Evolutionary conservation across 2,329 filamentous ascomycete genomes (phyloP).

Genomic region (Fusarium tanahbumbuense): DNA sequence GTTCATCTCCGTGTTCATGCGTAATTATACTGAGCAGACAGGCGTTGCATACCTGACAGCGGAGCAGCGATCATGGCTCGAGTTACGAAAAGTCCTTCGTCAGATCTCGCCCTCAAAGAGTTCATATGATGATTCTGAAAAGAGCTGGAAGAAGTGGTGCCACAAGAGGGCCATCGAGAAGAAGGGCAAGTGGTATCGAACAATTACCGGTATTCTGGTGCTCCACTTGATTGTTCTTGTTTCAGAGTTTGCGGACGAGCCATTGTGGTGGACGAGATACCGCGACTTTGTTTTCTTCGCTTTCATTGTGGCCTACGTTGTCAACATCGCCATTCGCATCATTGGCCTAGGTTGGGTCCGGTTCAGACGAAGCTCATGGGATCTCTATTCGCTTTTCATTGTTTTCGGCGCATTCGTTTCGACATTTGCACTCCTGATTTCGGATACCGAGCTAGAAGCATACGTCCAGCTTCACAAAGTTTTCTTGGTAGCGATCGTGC

Average conservation of each 20-base stretch:
- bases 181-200: slow-evolving; percentile 88
- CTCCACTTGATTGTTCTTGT: slow-evolving; percentile 86
- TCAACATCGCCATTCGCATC: slow-evolving; percentile 86
- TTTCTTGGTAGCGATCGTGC: slow-evolving; percentile 88
- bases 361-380: slow-evolving; percentile 94
- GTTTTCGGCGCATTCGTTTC: slow-evolving; percentile 80
- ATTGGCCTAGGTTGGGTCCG: slow-evolving; percentile 91
- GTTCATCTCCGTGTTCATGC: slow-evolving; percentile 99
- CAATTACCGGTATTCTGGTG: slow-evolving; percentile 82
- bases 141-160: slow-evolving; percentile 90
- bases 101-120: slow-evolving; percentile 96
- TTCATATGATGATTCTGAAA: slow-evolving; percentile 80
- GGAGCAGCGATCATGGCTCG: slow-evolving; percentile 96
- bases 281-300: slow-evolving; percentile 82
- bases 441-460: slow-evolving; percentile 66
- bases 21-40: slow-evolving; percentile 98
- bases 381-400: slow-evolving; percentile 85
- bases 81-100: slow-evolving; percentile 88
- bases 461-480: slow-evolving; percentile 91
- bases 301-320: slow-evolving; percentile 84
- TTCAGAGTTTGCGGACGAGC: slow-evolving; percentile 85
- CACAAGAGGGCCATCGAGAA: slow-evolving; percentile 95
- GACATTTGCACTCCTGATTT: slow-evolving; percentile 83
- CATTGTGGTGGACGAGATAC: slow-evolving; percentile 73
- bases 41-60: slow-evolving; percentile 95